Conservation (phyloP, 2,329 filamentous ascomycete species). For the Apiospora arundinis region DNA sequence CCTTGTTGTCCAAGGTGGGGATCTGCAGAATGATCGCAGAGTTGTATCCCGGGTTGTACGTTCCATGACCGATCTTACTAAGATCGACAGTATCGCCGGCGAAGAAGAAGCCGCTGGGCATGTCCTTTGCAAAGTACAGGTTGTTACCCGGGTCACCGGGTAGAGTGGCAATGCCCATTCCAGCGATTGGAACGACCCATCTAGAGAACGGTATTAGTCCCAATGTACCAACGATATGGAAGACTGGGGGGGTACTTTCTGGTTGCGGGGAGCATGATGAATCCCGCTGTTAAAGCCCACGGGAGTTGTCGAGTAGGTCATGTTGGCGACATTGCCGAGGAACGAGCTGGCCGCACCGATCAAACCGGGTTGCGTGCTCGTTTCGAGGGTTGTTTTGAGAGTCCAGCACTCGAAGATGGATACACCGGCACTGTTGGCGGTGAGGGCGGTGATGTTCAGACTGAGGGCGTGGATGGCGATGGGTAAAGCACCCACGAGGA, state of each 20-base stretch:
- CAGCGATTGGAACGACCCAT: not conserved
- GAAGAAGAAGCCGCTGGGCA: constrained; percentile 49
- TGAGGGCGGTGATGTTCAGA: constrained; percentile 51
- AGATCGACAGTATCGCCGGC: constrained; percentile 48
- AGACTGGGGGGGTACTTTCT: constrained; percentile 35
- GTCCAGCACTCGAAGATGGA: constrained; percentile 53
- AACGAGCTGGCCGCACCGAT: constrained; percentile 37
- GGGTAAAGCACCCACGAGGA: not conserved
- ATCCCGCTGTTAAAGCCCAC: constrained; percentile 45
- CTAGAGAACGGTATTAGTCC: not conserved
- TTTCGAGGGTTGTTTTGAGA: constrained; percentile 42
- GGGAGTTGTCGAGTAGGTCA: constrained; percentile 45
- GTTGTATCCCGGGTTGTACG: constrained; percentile 45
- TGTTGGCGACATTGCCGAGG: constrained; percentile 42
- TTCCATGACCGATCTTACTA: constrained; percentile 47
- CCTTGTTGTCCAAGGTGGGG: constrained; percentile 37
- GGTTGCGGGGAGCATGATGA: constrained; percentile 48
- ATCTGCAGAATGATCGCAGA: constrained; percentile 46
- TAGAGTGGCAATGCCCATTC: not conserved
- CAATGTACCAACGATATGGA: not conserved
- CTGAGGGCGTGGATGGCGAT: not conserved
- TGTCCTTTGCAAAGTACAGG: not conserved
- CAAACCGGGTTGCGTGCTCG: constrained; percentile 40
- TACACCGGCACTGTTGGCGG: constrained; percentile 39
- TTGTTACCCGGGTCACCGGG: not conserved